Evolutionary conservation across 2,329 filamentous ascomycete species (phyloP).

Genomic region (Pleurostoma richardsiae): DNA sequence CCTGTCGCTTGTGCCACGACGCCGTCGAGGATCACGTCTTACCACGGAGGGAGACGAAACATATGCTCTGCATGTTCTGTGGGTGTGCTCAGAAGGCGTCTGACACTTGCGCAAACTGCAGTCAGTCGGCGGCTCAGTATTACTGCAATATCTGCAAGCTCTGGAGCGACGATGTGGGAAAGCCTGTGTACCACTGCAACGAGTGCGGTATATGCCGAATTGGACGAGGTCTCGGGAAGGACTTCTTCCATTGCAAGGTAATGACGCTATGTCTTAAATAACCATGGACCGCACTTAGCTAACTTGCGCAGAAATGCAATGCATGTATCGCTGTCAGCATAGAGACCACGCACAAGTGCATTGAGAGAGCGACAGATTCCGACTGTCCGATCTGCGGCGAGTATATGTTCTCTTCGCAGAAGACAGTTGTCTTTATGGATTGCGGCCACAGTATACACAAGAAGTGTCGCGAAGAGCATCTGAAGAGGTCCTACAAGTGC

Average conservation of each 20-base stretch:
- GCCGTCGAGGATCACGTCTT: constrained; percentile 72
- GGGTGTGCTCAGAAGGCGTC: constrained; percentile 76
- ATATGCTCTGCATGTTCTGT: constrained; percentile 98
- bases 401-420: constrained; percentile 39
- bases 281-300: not conserved
- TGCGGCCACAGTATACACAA: constrained; percentile 89
- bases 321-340: constrained; percentile 91
- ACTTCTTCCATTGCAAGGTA: constrained; percentile 98
- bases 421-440: constrained; percentile 15
- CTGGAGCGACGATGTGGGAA: constrained; percentile 90
- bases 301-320: constrained; percentile 64
- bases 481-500: constrained; percentile 88
- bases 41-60: constrained; percentile 75
- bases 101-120: constrained; percentile 74
- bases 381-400: constrained; percentile 96
- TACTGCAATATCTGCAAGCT: constrained; percentile 94
- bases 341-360: constrained; percentile 82
- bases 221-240: constrained; percentile 86
- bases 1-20: constrained; percentile 93
- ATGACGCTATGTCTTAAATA: constrained; percentile 2
- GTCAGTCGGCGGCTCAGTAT: constrained; percentile 74
- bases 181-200: constrained; percentile 91
- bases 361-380: constrained; percentile 89
- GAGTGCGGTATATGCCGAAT: constrained; percentile 95
- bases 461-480: constrained; percentile 81